Conservation (phyloP, 2,329 filamentous ascomycete species). For the Fusarium avenaceum region DNA sequence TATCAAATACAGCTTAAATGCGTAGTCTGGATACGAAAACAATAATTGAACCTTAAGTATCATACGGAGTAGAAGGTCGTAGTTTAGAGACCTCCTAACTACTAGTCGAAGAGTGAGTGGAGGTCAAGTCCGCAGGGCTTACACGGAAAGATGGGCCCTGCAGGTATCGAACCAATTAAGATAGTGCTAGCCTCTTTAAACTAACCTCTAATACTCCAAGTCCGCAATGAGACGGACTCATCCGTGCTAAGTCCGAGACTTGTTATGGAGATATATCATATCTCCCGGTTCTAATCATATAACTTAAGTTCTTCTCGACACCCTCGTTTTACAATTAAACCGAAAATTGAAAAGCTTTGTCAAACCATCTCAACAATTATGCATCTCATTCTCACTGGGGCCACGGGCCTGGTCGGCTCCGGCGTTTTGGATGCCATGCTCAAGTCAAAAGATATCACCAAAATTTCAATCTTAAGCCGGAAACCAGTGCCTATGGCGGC, state of each 20-base stretch:
- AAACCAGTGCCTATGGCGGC: conserved; percentile 32
- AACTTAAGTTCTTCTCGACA: neutral
- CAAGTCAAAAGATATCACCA: conserved; percentile 38
- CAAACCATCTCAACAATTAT: conserved; percentile 2
- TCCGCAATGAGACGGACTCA: conserved; percentile 9
- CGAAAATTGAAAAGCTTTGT: neutral
- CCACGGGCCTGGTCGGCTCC: conserved; percentile 39
- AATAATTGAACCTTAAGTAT: too few relatives aligned
- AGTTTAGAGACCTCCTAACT: too few relatives aligned
- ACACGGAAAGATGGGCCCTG: neutral
- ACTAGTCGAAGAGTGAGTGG: too few relatives aligned
- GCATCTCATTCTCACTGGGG: conserved; percentile 50
- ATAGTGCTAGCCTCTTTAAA: neutral
- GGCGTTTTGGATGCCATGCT: conserved; percentile 40
- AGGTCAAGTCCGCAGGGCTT: neutral
- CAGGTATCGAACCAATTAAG: neutral
- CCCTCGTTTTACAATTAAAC: neutral
- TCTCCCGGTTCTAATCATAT: neutral
- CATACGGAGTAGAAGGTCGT: too few relatives aligned
- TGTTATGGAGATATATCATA: conserved; percentile 11
- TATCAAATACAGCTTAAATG: too few relatives aligned
- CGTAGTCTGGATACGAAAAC: too few relatives aligned
- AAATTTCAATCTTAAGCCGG: conserved; percentile 39
- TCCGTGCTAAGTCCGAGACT: conserved; percentile 17
- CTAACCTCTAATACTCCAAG: neutral